These are phyloP conservation scores for Cladosporium sp. DNA, from an alignment of 2,329 filamentous ascomycete species.

Conservation along the genomic window DNA sequence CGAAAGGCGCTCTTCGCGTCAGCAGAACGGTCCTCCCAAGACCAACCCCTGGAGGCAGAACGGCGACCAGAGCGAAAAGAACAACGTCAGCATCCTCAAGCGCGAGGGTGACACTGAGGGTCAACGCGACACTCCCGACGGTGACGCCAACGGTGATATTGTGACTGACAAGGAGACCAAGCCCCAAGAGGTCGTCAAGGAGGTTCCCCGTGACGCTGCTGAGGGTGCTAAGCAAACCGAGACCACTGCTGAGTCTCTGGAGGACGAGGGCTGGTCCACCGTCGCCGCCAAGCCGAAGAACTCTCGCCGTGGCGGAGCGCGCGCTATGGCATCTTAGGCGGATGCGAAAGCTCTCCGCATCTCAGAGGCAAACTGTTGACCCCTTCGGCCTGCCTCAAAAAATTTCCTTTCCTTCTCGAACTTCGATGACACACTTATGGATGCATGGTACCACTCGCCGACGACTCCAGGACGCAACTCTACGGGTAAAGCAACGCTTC, in stretches of 20 bases:
- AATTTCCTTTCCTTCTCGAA: slow-evolving; percentile 7
- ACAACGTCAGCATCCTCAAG: slow-evolving; percentile 46
- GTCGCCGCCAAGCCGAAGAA: slow-evolving; percentile 46
- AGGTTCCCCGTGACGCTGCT: slow-evolving; percentile 38
- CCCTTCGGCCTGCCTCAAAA: neutral
- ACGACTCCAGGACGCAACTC: neutral
- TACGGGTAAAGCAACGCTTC: neutral
- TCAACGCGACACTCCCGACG: slow-evolving; percentile 41
- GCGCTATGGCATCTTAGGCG: slow-evolving; percentile 45
- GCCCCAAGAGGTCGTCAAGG: slow-evolving; percentile 51
- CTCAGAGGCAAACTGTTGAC: slow-evolving; percentile 3
- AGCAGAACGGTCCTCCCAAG: slow-evolving; percentile 26
- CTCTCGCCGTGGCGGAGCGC: slow-evolving; percentile 38
- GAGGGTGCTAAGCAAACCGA: slow-evolving; percentile 27
- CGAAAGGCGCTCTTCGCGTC: slow-evolving; percentile 23
- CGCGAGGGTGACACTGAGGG: slow-evolving; percentile 36
- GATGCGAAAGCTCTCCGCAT: neutral
- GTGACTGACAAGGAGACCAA: slow-evolving; percentile 52
- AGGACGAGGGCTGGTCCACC: slow-evolving; percentile 53
- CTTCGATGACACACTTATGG: slow-evolving; percentile 10
- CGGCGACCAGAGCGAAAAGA: slow-evolving; percentile 21
- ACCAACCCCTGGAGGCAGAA: slow-evolving; percentile 34
- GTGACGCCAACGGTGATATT: slow-evolving; percentile 47
- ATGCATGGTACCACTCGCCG: slow-evolving; percentile 7
- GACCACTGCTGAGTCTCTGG: slow-evolving; percentile 43